Percentiles rank a stretch among this genome's conserved stretches.
Evolutionary conservation across 768 basidiomycete genomes (phyloP).

Genomic region (Lentinus brumalis): DNA sequence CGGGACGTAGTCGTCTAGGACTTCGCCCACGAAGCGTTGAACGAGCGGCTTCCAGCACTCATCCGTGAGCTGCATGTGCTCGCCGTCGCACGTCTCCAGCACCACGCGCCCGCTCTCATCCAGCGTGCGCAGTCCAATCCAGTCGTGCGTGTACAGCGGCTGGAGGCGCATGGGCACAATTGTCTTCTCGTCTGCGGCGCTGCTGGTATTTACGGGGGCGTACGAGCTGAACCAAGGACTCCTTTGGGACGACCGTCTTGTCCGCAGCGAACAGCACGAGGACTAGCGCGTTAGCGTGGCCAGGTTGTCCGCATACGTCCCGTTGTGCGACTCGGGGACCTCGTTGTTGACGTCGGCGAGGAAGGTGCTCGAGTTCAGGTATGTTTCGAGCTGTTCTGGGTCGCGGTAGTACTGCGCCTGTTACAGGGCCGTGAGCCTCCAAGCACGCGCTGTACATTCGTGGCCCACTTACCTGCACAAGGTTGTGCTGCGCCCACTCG

Average conservation of each 20-base stretch:
- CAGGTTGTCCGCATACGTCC: constrained; percentile 61
- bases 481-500: constrained; percentile 73
- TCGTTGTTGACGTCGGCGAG: constrained; percentile 83
- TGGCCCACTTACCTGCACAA: constrained; percentile 59
- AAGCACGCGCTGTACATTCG: not conserved
- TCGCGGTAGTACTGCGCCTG: constrained; percentile 91
- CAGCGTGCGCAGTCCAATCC: constrained; percentile 75
- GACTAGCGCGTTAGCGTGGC: constrained; percentile 65
- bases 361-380: constrained; percentile 65
- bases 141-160: constrained; percentile 74
- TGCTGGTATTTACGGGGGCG: constrained; percentile 30
- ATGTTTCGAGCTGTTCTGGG: constrained; percentile 56
- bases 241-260: constrained; percentile 79
- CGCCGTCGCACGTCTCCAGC: constrained; percentile 65
- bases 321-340: constrained; percentile 50
- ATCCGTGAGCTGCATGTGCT: constrained; percentile 69
- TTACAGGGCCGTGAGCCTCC: not conserved
- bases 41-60: constrained; percentile 37
- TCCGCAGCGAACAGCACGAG: constrained; percentile 76
- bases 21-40: constrained; percentile 30
- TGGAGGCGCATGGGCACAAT: constrained; percentile 75
- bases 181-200: constrained; percentile 26
- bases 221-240: constrained; percentile 88
- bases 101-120: constrained; percentile 66
- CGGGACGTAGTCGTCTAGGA: not conserved